Conservation (phyloP, 2,329 filamentous ascomycete genomes). For the Intubia oerlemansii region DNA sequence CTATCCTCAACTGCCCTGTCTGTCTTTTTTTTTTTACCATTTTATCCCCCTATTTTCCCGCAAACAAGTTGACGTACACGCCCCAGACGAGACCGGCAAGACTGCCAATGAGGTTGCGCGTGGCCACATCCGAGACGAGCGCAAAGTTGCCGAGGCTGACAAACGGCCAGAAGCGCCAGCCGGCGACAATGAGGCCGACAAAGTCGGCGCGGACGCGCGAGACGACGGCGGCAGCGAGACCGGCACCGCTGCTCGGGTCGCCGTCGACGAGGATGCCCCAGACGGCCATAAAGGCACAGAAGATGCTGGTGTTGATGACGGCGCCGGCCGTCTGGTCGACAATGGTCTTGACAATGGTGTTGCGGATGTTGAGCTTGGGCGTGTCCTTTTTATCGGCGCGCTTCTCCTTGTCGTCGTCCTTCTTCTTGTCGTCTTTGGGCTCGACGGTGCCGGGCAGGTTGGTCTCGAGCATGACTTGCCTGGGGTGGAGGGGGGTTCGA, state of each 20-base stretch:
- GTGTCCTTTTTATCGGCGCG: slow-evolving; percentile 15
- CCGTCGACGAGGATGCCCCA: slow-evolving; percentile 9
- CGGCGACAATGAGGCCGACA: slow-evolving; percentile 41
- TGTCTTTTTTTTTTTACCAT: too few relatives aligned
- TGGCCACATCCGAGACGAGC: slow-evolving; percentile 39
- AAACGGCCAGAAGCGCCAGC: slow-evolving; percentile 48
- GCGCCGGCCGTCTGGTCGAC: slow-evolving; percentile 51
- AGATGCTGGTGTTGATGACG: slow-evolving; percentile 41
- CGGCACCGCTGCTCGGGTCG: slow-evolving; percentile 6
- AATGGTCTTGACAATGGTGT: slow-evolving; percentile 44
- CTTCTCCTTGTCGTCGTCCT: slow-evolving; percentile 9
- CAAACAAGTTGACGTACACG: too few relatives aligned
- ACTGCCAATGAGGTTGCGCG: slow-evolving; percentile 42
- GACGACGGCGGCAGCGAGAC: slow-evolving; percentile 18
- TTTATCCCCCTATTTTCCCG: too few relatives aligned
- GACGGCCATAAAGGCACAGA: slow-evolving; percentile 30
- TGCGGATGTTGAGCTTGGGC: slow-evolving; percentile 34
- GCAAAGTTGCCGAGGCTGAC: slow-evolving; percentile 48
- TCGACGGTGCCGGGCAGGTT: slow-evolving; percentile 44
- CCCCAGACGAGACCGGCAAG: slow-evolving; percentile 50
- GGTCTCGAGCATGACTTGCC: slow-evolving; percentile 57
- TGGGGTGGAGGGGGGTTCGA: too few relatives aligned
- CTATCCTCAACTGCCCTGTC: too few relatives aligned
- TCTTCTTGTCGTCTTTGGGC: too few relatives aligned
- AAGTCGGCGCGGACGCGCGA: slow-evolving; percentile 31